These are phyloP conservation scores for Lasiodiplodia gonubiensis DNA, from an alignment of 2,329 filamentous ascomycete genomes.

Conservation along the genomic window DNA sequence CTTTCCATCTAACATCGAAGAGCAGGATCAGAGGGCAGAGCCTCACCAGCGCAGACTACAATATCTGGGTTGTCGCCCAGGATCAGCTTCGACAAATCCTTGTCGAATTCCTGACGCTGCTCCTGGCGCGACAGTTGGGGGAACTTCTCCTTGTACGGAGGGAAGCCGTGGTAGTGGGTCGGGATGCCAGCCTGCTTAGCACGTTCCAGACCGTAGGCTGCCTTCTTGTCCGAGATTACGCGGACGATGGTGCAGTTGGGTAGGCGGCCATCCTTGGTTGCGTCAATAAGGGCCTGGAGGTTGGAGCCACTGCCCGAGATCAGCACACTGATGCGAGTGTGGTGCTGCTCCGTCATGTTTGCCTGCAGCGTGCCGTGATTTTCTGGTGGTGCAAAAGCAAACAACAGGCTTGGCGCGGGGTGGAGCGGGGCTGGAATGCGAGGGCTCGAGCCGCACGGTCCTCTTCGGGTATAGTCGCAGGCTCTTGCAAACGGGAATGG, in stretches of 20 bases:
- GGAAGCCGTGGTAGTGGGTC: conserved; percentile 80
- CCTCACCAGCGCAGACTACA: conserved; percentile 66
- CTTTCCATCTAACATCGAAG: background rate
- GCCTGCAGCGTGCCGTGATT: background rate
- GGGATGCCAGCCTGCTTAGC: conserved; percentile 68
- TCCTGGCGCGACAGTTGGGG: conserved; percentile 56
- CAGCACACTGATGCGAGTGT: conserved; percentile 63
- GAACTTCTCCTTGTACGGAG: conserved; percentile 75
- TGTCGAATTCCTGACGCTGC: conserved; percentile 71
- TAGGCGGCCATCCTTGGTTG: conserved; percentile 53
- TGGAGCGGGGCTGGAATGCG: background rate
- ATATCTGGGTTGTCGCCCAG: conserved; percentile 71
- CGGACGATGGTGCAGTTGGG: conserved; percentile 62
- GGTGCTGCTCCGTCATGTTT: conserved; percentile 27
- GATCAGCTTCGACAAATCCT: conserved; percentile 72
- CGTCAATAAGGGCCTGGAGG: conserved; percentile 76
- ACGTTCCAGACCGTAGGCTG: conserved; percentile 68
- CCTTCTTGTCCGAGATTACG: conserved; percentile 65
- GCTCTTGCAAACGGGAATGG: conserved; percentile 7
- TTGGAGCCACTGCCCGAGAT: conserved; percentile 71
- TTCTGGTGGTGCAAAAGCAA: background rate
- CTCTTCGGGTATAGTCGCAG: background rate
- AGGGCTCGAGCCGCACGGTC: background rate
- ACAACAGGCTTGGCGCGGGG: background rate
- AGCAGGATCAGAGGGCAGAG: background rate